Base-by-base conservation (phyloP, 345 rosid species). In the Eutrema japonicum region DNA sequence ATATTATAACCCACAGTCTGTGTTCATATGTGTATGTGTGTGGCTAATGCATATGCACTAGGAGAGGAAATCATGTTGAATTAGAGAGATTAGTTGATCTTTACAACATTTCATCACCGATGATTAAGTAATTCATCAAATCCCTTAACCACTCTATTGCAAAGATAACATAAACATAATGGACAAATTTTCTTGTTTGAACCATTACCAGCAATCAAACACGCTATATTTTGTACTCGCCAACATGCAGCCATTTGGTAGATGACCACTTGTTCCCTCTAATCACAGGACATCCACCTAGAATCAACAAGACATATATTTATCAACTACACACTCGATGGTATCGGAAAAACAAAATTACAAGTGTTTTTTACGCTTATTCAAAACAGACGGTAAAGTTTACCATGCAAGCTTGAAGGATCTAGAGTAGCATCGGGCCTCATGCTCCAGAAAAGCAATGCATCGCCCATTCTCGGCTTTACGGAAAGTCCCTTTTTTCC, bases 181-280 rank as follows among this genome's bases (percentile, higher is more conserved):
- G 51, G 9, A 7, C 41, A 72, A n/a, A 9, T 13, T 12, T 63
- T 14, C 40, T 22, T 7, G 26, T 46, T 48, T 29, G 16, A 42
- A 40, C 1, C 6, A 12, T 1, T 53, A 71, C 70, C 32, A 53
- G 52, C 18, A 53, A 62, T 30, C 45, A 55, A 48, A 70, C n/a
- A 47, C 7, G 54, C 64, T 78, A 85, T 73, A 50, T 41, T 55
- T 76, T 82, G 85, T 89, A 94, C 78, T 91, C 95, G 22, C 78
- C 63, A 4, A 88, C 85, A 81, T 87, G 98, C 86, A 94, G 74
- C 98, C 97, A 94, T 81, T 94, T 94, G 16, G 97, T 89, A 49
- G 90, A 85, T 58, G 98, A 89, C 98, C 98, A 94, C 75, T 91
- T 94, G 88, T 88, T 82, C 66, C 97, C 98, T 67, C 45, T 85